phyloP scores from a whole-genome alignment of 768 basidiomycete genomes.

The Rhizopogon rudus region DNA sequence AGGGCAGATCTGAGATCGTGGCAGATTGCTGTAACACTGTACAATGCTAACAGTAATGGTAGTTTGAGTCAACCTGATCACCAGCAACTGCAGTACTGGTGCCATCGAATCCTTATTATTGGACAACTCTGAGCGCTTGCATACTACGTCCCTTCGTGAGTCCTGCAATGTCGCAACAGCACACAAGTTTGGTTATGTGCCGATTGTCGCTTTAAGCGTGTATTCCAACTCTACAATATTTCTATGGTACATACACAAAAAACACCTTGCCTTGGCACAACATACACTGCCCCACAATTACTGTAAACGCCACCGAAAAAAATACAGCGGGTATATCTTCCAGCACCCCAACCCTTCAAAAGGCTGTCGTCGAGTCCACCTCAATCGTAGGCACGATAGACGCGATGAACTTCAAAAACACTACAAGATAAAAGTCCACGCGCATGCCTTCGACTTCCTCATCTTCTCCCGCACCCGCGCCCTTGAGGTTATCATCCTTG shows the following conservation, averaged over 20 bases:
- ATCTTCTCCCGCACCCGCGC: conserved; percentile 36
- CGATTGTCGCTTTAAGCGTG: background rate
- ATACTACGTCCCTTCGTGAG: no score
- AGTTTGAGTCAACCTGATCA: no score
- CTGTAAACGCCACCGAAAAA: background rate
- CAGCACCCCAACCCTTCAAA: conserved; percentile 28
- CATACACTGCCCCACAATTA: background rate
- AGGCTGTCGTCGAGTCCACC: conserved; percentile 86
- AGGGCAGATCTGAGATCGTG: no score
- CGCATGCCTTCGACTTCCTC: conserved; percentile 87
- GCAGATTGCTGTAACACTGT: no score
- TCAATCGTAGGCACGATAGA: conserved; percentile 99
- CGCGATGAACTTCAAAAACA: conserved; percentile 99
- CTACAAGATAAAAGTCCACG: conserved; percentile 97
- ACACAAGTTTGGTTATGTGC: background rate
- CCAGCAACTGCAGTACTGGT: no score
- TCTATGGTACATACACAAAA: conserved; percentile 4
- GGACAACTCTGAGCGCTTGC: no score
- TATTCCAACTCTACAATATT: background rate
- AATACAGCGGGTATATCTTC: background rate
- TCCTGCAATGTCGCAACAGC: no score
- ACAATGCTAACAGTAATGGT: no score
- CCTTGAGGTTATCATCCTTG: conserved; percentile 43
- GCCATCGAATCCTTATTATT: no score
- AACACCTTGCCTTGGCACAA: background rate